Evolutionary conservation across 2,329 filamentous ascomycete genomes (phyloP).

Genomic region (Berkeleyomyces basicola): DNA sequence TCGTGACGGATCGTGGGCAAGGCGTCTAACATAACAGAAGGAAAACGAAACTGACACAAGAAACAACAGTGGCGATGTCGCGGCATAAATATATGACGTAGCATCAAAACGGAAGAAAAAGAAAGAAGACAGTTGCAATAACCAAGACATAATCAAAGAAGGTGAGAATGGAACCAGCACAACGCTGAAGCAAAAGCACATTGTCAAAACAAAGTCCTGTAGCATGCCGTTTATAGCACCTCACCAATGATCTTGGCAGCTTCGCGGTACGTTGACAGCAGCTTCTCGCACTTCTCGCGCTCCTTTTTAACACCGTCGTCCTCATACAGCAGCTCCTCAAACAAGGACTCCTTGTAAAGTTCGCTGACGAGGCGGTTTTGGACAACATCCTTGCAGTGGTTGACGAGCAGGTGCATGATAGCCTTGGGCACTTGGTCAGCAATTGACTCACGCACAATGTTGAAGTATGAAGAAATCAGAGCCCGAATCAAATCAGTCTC

Average conservation of each 20-base stretch:
- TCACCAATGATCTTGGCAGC: conserved; percentile 97
- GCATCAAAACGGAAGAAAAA: conserved; percentile 2
- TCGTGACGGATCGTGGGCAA: conserved; percentile 13
- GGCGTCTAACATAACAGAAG: conserved; percentile 10
- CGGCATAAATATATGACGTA: background rate
- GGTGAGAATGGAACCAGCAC: background rate
- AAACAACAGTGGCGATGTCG: background rate
- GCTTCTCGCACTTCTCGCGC: conserved; percentile 93
- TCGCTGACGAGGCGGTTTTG: conserved; percentile 94
- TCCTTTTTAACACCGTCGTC: conserved; percentile 96
- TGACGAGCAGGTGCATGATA: conserved; percentile 95
- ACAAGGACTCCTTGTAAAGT: conserved; percentile 80
- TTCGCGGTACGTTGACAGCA: conserved; percentile 90
- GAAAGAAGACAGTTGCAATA: background rate
- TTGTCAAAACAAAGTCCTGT: conserved; percentile 1
- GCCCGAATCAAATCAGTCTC: conserved; percentile 95
- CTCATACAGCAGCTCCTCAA: conserved; percentile 88
- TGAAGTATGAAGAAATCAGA: conserved; percentile 96
- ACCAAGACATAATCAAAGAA: background rate
- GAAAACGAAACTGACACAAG: background rate
- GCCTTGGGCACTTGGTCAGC: conserved; percentile 97
- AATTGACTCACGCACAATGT: conserved; percentile 96
- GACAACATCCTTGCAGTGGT: conserved; percentile 94
- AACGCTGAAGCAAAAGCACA: background rate
- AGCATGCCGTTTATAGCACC: conserved; percentile 45